Base-by-base conservation (phyloP, 345 rosid genomes). In the Dovyalis caffra region DNA sequence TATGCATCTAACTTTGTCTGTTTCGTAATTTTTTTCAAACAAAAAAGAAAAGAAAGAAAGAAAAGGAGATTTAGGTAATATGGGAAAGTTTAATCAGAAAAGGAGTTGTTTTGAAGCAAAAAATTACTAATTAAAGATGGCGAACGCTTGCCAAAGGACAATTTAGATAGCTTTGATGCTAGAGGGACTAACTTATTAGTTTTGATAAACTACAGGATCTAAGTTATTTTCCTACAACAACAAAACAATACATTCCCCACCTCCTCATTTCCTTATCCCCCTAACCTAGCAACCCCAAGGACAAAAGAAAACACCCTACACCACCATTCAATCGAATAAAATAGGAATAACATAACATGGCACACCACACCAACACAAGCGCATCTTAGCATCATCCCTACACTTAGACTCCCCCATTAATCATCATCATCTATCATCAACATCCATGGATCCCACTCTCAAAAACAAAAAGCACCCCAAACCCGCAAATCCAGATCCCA, bases 391-490 rank as follows among this genome's bases (percentile, higher is more conserved):
- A 76, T 15, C 70, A 26, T 25, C 78, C 69, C 60, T 78, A 32
- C 80, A 78, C 28, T 69, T 79, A 32, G 45, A 57, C 14, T 28
- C 71, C 25, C 76, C 47, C 47, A 14, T 43, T 43, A 14, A 43
- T 43, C 47, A 43, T 43, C 47, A 43, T 6, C 23, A 33, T 57
- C 72, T 38, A 8, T 4, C 66, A n/a, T 38, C 81, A 31, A 20
- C 69, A 29, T 53, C 83, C 74, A 79, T 81, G 87, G 87, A 82
- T 80, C 84, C 79, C 82, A 64, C 81, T 35, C 74, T 68, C 47
- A 43, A 43, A 43, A 43, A 10, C 77, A 70, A 73, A 65, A 73
- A 33, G 64, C 78, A 66, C 21, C 57, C 70, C 56, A 76, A 71
- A 14, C 67, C 68, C 35, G 64, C 65, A 57, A 37, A 62, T 69